Base-by-base conservation (phyloP, 768 basidiomycete species). In the Boletus subcaerulescens region DNA sequence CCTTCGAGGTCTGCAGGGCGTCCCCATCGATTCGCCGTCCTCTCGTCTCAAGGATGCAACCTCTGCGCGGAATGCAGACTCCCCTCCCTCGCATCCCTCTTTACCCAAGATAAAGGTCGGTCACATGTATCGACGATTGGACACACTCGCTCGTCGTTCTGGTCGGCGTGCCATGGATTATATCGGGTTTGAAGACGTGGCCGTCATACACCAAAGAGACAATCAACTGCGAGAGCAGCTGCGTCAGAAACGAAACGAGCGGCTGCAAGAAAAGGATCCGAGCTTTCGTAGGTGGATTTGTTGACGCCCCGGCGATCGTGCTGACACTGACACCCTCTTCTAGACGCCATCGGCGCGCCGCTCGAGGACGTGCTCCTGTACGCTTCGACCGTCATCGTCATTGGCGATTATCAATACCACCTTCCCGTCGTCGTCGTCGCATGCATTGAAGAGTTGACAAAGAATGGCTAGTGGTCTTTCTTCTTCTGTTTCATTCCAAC, bases 401-500 rank as follows among this genome's bases (percentile, higher is more conserved):
- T 77, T 3, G 71, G 70, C 4, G 76, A 76, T 17, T 71, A 69
- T 35, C 68, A 69, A 40, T 72, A 78, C 42, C 52, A 73, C 52
- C 57, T 78, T 2, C 77, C 77, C 7, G 54, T 70, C 22, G 73
- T 76, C 3, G 74, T 74, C 36, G 69, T 74, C 4, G 67, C 74
- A 0, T 77, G 75, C 51, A 55, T 80, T 24, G 79, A 80, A 42
- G 77, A 80, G 59, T 60, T 80, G 33, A 77, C 77, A 51, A 73
- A 76, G 20, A 77, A 76, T 14, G 78, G 78, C 69, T 17, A 39
- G 45, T 59, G 31, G 42, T 18, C 29, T 5, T 44, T 31, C 20
- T 22, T 20, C 8, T 47, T 17, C n/a, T 45, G 14, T 42, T 40
- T 51, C 45, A 45, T 35, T 33, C 32, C 32, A 1, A 45, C 48